Evolutionary conservation across 225 moss, liverwort and hornwort genomes (phyloP).

Genomic region (Anthoceros angustus): DNA sequence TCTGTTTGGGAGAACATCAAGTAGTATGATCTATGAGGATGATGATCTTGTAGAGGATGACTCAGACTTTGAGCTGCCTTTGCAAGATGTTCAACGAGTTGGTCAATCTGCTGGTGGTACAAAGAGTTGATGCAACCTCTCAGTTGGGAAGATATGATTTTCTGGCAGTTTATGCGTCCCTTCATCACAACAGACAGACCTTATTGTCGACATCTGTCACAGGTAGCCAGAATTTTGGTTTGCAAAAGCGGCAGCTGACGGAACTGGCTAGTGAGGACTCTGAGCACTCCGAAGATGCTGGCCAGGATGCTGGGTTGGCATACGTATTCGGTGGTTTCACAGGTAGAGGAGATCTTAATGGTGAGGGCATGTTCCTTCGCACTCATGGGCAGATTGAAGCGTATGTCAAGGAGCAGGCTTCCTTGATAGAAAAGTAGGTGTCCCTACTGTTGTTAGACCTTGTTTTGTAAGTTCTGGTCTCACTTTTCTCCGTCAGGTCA

Average conservation of each 20-base stretch:
- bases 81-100: neutral
- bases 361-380: constrained; percentile 47
- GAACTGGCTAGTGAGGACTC: neutral
- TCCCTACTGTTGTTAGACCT: neutral
- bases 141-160: too few species aligned
- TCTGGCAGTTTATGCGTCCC: too few species aligned
- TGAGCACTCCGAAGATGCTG: constrained; percentile 7
- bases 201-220: neutral
- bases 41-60: constrained; percentile 51
- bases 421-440: constrained; percentile 46
- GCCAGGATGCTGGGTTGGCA: constrained; percentile 13
- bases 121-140: neutral
- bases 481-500: too few species aligned
- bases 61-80: neutral
- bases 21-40: constrained; percentile 9
- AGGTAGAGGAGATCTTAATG: constrained; percentile 20
- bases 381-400: constrained; percentile 70
- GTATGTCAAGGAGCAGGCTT: constrained; percentile 71
- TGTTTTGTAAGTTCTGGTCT: neutral
- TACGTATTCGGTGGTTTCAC: constrained; percentile 20
- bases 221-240: neutral
- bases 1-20: neutral
- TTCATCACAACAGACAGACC: neutral
- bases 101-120: neutral
- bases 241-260: neutral